phyloP scores from a whole-genome alignment of 768 basidiomycete genomes.

The Hortiboletus campestris region DNA sequence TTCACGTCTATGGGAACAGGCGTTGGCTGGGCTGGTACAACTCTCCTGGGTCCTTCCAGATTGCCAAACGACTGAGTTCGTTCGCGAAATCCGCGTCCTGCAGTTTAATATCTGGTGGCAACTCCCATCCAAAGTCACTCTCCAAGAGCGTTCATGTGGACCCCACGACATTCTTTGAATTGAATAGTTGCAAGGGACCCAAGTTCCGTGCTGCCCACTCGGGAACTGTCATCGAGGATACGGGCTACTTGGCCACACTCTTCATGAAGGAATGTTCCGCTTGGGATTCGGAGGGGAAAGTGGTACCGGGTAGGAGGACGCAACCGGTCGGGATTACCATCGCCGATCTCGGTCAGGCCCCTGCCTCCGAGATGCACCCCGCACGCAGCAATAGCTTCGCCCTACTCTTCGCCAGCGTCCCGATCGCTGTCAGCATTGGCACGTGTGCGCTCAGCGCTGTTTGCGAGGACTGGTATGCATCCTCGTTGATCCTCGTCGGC shows the following conservation, averaged over 20 bases:
- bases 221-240: conserved; percentile 49
- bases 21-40: conserved; percentile 38
- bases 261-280: conserved; percentile 25
- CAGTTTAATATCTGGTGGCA: not conserved
- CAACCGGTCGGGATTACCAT: conserved; percentile 12
- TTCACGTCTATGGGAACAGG: conserved; percentile 25
- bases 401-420: conserved; percentile 12
- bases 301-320: conserved; percentile 8
- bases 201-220: conserved; percentile 74
- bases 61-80: conserved; percentile 20
- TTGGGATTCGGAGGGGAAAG: conserved; percentile 8
- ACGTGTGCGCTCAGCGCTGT: conserved; percentile 20
- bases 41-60: conserved; percentile 31
- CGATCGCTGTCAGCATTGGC: conserved; percentile 22
- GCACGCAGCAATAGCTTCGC: not conserved
- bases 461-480: conserved; percentile 27
- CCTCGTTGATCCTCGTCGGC: conserved; percentile 30
- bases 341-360: conserved; percentile 7
- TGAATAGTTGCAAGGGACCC: conserved; percentile 35
- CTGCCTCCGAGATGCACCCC: conserved; percentile 10
- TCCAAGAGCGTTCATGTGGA: conserved; percentile 15
- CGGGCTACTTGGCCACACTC: conserved; percentile 55
- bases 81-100: conserved; percentile 17
- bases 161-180: conserved; percentile 7
- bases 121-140: not conserved